Conservation (phyloP, 805 yeast genomes). For the Wickerhamiella qilinensis region DNA sequence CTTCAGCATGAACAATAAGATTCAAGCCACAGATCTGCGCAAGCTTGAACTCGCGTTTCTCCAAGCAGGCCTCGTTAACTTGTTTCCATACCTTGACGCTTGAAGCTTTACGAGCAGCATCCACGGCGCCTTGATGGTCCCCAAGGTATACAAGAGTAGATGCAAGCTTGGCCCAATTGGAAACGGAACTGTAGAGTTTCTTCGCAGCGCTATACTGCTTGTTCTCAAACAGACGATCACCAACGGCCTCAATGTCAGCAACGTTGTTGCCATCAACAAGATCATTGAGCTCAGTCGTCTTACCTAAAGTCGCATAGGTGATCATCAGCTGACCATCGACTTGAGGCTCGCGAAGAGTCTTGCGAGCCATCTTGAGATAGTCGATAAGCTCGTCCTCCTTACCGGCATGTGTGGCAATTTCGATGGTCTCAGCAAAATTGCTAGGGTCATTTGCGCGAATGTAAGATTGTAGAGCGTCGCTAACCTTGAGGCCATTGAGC, state of each 20-base stretch:
- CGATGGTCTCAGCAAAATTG: slow-evolving; percentile 82
- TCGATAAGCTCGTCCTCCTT: slow-evolving; percentile 85
- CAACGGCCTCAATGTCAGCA: slow-evolving; percentile 82
- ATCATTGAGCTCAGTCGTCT: slow-evolving; percentile 64
- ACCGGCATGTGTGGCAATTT: slow-evolving; percentile 89
- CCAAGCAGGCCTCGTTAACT: slow-evolving; percentile 93
- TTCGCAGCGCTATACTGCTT: slow-evolving; percentile 87
- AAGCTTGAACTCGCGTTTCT: slow-evolving; percentile 81
- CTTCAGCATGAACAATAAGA: slow-evolving; percentile 94
- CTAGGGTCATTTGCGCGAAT: slow-evolving; percentile 83
- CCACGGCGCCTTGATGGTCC: slow-evolving; percentile 94
- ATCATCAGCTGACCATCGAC: slow-evolving; percentile 86
- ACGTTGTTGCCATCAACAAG: slow-evolving; percentile 77
- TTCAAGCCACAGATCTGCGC: slow-evolving; percentile 98
- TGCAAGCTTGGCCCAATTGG: slow-evolving; percentile 91
- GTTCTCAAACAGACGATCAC: slow-evolving; percentile 73
- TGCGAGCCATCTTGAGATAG: slow-evolving; percentile 82
- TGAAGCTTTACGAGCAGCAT: slow-evolving; percentile 96
- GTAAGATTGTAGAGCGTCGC: slow-evolving; percentile 84
- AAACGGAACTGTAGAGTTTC: slow-evolving; percentile 64
- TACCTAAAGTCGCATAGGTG: slow-evolving; percentile 67
- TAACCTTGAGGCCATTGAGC: slow-evolving; percentile 78
- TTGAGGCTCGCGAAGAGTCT: slow-evolving; percentile 73
- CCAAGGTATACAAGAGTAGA: slow-evolving; percentile 85
- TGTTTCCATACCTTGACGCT: slow-evolving; percentile 92